These are phyloP conservation scores for Colletotrichum theobromicola DNA, from an alignment of 2,329 filamentous ascomycete species.

Conservation along the genomic window DNA sequence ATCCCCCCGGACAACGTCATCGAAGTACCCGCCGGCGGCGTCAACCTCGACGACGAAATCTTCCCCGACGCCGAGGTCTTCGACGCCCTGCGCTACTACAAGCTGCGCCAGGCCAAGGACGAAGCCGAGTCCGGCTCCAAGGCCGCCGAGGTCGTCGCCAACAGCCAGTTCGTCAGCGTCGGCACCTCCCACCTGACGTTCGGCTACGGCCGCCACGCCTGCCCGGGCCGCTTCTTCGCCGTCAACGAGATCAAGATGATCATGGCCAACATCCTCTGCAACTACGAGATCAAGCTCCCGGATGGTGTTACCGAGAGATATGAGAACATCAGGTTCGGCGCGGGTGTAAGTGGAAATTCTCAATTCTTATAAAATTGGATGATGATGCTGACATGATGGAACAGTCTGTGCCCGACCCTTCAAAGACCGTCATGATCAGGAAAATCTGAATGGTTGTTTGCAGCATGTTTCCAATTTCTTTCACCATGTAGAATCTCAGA, in stretches of 20 bases:
- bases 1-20: constrained; percentile 48
- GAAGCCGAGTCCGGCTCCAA: background rate
- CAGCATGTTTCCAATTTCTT: background rate
- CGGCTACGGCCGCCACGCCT: constrained; percentile 24
- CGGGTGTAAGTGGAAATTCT: background rate
- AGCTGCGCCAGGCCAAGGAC: constrained; percentile 36
- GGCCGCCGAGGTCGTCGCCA: constrained; percentile 23
- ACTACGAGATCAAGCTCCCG: constrained; percentile 20
- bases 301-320: constrained; percentile 9
- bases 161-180: constrained; percentile 47
- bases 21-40: constrained; percentile 41
- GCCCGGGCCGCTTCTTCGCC: constrained; percentile 21
- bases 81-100: constrained; percentile 55
- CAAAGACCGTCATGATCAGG: constrained; percentile 11
- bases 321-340: background rate
- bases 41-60: constrained; percentile 39
- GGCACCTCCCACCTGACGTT: constrained; percentile 23
- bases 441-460: background rate
- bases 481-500: background rate
- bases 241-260: constrained; percentile 26
- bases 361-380: background rate
- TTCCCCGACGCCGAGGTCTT: constrained; percentile 47
- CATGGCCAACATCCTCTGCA: constrained; percentile 14
- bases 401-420: background rate
- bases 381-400: background rate